These are phyloP conservation scores for Trifolium repens DNA, from an alignment of 306 rosid species.

Conservation along the genomic window DNA sequence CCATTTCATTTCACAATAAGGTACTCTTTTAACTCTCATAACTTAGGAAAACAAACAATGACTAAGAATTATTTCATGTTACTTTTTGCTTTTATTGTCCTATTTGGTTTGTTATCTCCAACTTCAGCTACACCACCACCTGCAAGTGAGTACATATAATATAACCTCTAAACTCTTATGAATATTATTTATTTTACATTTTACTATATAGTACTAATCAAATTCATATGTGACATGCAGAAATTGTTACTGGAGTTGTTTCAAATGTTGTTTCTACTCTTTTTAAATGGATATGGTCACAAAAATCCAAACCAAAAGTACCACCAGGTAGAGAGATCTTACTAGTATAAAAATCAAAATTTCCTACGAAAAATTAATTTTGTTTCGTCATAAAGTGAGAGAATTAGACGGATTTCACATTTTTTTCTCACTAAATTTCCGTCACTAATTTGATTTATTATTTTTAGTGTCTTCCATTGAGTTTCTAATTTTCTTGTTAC, in stretches of 20 bases:
- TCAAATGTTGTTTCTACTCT: slow-evolving; percentile 86
- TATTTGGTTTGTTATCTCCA: slow-evolving; percentile 61
- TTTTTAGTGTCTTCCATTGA: slow-evolving; percentile 8
- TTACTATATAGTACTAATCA: slow-evolving; percentile 16
- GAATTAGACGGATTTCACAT: neutral
- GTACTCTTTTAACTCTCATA: slow-evolving; percentile 18
- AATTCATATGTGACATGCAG: slow-evolving; percentile 52
- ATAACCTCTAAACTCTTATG: slow-evolving; percentile 20
- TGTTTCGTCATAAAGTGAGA: neutral
- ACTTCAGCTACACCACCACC: slow-evolving; percentile 81
- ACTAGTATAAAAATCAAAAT: neutral
- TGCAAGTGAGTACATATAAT: slow-evolving; percentile 66
- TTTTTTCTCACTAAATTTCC: neutral
- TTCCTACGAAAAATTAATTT: neutral
- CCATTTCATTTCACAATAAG: slow-evolving; percentile 44
- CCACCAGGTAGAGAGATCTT: slow-evolving; percentile 50
- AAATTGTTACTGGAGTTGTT: slow-evolving; percentile 75
- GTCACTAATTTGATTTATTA: neutral
- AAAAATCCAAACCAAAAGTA: slow-evolving; percentile 75
- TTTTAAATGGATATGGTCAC: slow-evolving; percentile 85
- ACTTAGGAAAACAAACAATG: slow-evolving; percentile 51
- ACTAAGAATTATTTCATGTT: slow-evolving; percentile 49
- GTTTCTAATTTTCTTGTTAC: slow-evolving; percentile 25
- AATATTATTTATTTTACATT: neutral
- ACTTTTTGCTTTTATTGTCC: slow-evolving; percentile 53